These are phyloP conservation scores for Immersiella caudata DNA, from an alignment of 495 filamentous ascomycete genomes.

Conservation along the genomic window DNA sequence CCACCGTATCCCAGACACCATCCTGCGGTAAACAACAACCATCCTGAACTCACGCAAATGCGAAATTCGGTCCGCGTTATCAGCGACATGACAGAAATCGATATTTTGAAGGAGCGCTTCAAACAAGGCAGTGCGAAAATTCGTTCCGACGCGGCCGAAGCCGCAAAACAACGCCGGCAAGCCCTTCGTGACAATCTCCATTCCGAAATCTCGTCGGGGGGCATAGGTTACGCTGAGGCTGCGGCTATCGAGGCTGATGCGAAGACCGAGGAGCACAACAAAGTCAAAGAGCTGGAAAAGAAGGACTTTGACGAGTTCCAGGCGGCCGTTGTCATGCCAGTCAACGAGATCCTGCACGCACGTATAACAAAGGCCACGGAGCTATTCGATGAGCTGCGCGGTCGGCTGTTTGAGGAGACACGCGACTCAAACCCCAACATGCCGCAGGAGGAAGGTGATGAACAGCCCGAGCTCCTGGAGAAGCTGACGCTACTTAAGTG, in stretches of 20 bases:
- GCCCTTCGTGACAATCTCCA: slow-evolving; percentile 64
- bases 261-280: slow-evolving; percentile 63
- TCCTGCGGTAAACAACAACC: slow-evolving; percentile 93
- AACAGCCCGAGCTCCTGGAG: slow-evolving; percentile 90
- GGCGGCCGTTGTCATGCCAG: slow-evolving; percentile 69
- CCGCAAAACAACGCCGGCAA: slow-evolving; percentile 46
- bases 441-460: slow-evolving; percentile 91
- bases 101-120: slow-evolving; percentile 67
- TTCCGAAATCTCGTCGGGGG: slow-evolving; percentile 70
- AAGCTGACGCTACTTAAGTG: slow-evolving; percentile 94
- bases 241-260: slow-evolving; percentile 70
- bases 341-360: slow-evolving; percentile 71
- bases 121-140: slow-evolving; percentile 45
- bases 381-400: slow-evolving; percentile 70
- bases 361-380: slow-evolving; percentile 64
- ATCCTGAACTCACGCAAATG: slow-evolving; percentile 81
- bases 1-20: slow-evolving; percentile 90
- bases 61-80: slow-evolving; percentile 74
- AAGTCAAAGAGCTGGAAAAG: slow-evolving; percentile 65
- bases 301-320: slow-evolving; percentile 78
- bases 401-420: slow-evolving; percentile 72
- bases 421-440: slow-evolving; percentile 73
- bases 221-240: slow-evolving; percentile 77
- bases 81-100: slow-evolving; percentile 73
- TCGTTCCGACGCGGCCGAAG: slow-evolving; percentile 47